Conservation (phyloP, 1,139 yeast species). For the Taiozyma sp. region DNA sequence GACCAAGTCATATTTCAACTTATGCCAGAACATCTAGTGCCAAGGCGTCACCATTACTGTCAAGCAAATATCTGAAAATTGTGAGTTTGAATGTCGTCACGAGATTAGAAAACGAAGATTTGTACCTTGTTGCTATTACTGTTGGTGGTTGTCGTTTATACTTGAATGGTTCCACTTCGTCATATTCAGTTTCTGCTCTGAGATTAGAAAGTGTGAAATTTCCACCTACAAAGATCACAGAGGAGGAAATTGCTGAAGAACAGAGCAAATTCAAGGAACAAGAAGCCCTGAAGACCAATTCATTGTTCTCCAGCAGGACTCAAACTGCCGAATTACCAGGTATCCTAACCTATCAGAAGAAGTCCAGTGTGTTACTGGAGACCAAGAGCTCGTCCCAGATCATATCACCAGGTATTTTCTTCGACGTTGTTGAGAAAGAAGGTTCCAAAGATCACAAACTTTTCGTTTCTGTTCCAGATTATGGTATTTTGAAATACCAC, state of each 20-base stretch:
- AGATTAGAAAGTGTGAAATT: conserved; percentile 56
- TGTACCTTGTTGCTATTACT: conserved; percentile 82
- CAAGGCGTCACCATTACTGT: conserved; percentile 33
- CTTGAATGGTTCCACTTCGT: conserved; percentile 43
- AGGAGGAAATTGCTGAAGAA: conserved; percentile 44
- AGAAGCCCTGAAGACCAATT: conserved; percentile 25
- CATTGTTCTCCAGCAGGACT: conserved; percentile 20
- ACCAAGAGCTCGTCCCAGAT: conserved; percentile 42
- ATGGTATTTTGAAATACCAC: conserved; percentile 71
- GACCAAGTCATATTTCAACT: conserved; percentile 37
- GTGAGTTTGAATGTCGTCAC: conserved; percentile 60
- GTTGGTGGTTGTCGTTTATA: conserved; percentile 78
- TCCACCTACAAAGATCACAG: conserved; percentile 66
- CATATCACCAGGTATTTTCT: conserved; percentile 79
- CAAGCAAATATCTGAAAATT: conserved; percentile 38
- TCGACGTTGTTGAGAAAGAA: conserved; percentile 40
- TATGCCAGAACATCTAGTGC: conserved; percentile 52
- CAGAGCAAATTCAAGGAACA: conserved; percentile 36
- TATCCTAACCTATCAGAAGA: conserved; percentile 34
- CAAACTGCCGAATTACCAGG: conserved; percentile 19
- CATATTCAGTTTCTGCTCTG: conserved; percentile 35
- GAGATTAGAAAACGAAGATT: conserved; percentile 57
- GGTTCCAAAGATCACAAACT: conserved; percentile 32
- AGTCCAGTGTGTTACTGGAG: conserved; percentile 35
- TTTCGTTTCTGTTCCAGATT: conserved; percentile 77